Base-by-base conservation (phyloP, 2,329 filamentous ascomycete genomes). In the Trichoderma polysporum region DNA sequence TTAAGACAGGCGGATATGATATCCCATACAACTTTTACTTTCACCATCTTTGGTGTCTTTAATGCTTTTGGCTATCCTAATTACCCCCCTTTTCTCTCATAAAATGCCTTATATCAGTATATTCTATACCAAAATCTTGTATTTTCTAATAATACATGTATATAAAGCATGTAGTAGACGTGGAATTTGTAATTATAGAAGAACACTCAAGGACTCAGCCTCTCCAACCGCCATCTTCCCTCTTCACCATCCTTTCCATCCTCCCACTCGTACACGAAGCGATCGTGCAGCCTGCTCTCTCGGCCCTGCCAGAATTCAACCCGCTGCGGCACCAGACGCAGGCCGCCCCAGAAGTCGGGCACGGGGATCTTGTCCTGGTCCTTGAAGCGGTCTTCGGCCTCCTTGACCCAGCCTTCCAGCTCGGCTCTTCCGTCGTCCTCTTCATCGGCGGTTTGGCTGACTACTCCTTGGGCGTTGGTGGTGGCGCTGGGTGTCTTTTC, bases 301-400 rank as follows among this genome's bases (percentile, higher is more conserved):
- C 95, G 86, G 2, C 95, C 95, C 83, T 97, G 94, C 88, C 95
- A 99, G 77, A 99, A 99, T 84, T 99, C 95, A 57, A 99, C 85
- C 73, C 88, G 87, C 75, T 93, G 91, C 0, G 95, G 94, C 70
- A 94, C 85, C 68, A 99, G 86, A 72, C 94, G 88, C 77, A 97
- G 76, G 0, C 95, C 95, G 33, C 95, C 95, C 95, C 95, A 99
- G 77, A 97, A 97, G 10, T 91, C 90, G 4, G 95, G 95, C 58
- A 97, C 89, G 1, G 94, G 94, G 71, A 99, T 97, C 66, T 91
- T 80, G 31, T 97, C 91, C 70, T 86, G 74, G 2, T 88, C 91
- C 49, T 89, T 85, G 76, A 97, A 99, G 71, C 82, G 85, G 77
- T 85, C 81, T 81, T 97, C 91, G 39, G 89, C 85, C 74, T 97